Evolutionary conservation across 2,329 filamentous ascomycete species (phyloP), one percentile per base, ranked within the genome.

Genomic region (Zasmidium angulare): DNA sequence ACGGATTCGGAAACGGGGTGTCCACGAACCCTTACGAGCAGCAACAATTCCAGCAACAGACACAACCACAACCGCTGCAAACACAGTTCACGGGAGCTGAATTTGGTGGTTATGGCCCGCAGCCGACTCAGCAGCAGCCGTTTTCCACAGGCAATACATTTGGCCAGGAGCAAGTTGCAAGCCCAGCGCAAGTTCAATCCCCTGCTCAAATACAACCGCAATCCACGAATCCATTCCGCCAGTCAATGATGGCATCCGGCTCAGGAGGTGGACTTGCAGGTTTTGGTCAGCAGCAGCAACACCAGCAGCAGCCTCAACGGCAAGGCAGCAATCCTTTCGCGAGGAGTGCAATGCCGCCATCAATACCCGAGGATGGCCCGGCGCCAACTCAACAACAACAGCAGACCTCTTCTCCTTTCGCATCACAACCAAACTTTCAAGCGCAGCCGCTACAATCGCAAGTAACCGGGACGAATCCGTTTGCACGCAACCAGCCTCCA

Each of bases 191-290:
- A 61, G 74, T 73, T 68, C 79, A 68, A 69, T 73, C 64, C 6
- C 60, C 68, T 1, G 55, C 43, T 67, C 79, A 69, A 73, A 71
- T 78, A 61, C 76, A 77, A 50, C 67, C 75, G 70, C 72, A 71
- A 84, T 87, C 68, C 21, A 96, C 92, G 7, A 99, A 99, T 72
- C 95, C 95, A 0, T 99, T 99, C 84, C 85, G 95, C 46, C 89
- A 92, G 71, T 97, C 93, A 1, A 93, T 93, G 87, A 80, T 96
- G 78, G 71, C 78, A 1, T 71, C 70, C 19, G 69, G 67, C n/a
- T 56, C 24, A 22, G 46, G 57, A 9, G 56, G 60, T 12, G 62
- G 56, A 19, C 58, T 59, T 29, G 55, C 56, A 19, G 46, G 55
- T 46, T 50, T 50, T 48, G 58, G 50, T 26, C 56, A 47, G 11